Base-by-base conservation (phyloP, 1,284 basidiomycete genomes). In the Ganoderma lingzhi region DNA sequence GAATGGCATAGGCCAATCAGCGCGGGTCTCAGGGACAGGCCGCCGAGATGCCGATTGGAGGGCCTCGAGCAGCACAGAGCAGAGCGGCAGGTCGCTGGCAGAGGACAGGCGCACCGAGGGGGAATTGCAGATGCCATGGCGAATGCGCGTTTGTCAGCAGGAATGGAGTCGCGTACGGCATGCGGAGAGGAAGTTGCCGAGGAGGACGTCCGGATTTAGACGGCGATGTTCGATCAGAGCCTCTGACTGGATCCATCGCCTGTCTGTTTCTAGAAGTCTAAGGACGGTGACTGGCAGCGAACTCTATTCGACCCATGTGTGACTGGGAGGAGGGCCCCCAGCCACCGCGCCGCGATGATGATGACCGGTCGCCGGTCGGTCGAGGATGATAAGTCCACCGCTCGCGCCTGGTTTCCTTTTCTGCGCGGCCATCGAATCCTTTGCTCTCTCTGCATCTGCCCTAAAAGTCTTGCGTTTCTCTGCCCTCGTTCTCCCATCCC, bases 1-100 rank as follows among this genome's bases (percentile, higher is more conserved):
- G 72, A 75, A 76, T 74, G 68, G 67, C 67, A 68, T 73, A 65
- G 71, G 44, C 74, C 77, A 76, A 78, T 76, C 61, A 67, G 64
- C 30, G 45, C 15, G 56, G 45, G 63, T 23, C 41, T 42, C 63
- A 37, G 32, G 63, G 64, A 55, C 4, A 6, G 51, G 53, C 56
- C 58, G 70, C 69, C 71, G 71, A 67, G 70, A 63, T 67, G 71
- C 70, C 70, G 70, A 68, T 53, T 63, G 65, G 68, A 67, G 65
- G 63, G 53, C 55, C 62, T 53, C 56, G 56, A 59, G 56, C 56
- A 32, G 56, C 19, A 28, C 56, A 58, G 56, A 35, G 35, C 4
- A 44, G 64, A 15, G 62, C 32, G 30, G 64, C 55, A 17, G 56
- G 42, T 61, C 64, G 66, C 63, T 56, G 71, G 64, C 69, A 66